Evolutionary conservation across 192 early-diverging fungal genomes (phyloP).

Genomic region (Coemansia sp.): DNA sequence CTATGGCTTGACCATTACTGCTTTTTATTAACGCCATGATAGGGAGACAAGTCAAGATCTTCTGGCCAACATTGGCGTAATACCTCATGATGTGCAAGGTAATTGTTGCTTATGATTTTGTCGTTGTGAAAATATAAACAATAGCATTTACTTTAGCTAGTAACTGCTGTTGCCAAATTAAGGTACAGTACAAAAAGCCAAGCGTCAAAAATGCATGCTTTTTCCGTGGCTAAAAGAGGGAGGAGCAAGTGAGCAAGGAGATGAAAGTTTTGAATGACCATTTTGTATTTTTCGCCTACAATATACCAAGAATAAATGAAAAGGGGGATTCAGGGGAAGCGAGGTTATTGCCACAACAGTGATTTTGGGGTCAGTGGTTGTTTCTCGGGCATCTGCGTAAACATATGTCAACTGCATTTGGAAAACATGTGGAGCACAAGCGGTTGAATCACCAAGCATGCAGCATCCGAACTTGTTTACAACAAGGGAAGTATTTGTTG

Average conservation of each 20-base stretch:
- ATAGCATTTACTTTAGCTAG: neutral
- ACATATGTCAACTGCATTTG: neutral
- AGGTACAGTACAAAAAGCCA: neutral
- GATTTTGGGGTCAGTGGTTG: neutral
- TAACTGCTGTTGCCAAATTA: neutral
- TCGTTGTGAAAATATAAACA: neutral
- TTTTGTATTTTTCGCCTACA: neutral
- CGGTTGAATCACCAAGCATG: neutral
- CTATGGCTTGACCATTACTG: conserved; percentile 1
- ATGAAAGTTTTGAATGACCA: neutral
- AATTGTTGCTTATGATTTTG: neutral
- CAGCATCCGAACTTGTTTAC: too few relatives aligned
- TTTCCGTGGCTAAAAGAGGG: conserved; percentile 1
- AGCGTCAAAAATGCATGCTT: neutral
- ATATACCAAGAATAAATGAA: neutral
- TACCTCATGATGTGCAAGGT: neutral
- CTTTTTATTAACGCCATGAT: conserved; percentile 2
- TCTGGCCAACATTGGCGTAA: neutral
- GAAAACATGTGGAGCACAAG: neutral
- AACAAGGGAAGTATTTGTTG: neutral
- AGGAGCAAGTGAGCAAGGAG: neutral
- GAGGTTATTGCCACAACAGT: neutral
- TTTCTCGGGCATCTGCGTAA: neutral
- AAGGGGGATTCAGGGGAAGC: neutral
- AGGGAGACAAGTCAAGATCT: neutral